These are phyloP conservation scores for Aspergillus indologenus DNA, from an alignment of 495 filamentous ascomycete genomes.

Conservation along the genomic window DNA sequence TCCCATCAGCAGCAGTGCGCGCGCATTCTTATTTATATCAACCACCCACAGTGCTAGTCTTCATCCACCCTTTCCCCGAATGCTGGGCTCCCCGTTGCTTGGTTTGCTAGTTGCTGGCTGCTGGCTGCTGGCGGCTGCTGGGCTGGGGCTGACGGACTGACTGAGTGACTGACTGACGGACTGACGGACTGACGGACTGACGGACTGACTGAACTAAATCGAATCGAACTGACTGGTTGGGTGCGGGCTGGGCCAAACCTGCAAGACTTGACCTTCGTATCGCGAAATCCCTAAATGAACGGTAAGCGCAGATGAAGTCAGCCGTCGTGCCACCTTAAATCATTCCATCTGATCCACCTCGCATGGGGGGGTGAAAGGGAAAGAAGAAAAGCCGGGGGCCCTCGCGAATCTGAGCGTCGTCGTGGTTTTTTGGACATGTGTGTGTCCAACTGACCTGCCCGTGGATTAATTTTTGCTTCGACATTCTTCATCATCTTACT, in stretches of 20 bases:
- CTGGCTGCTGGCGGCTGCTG: not conserved
- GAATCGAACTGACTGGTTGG: not conserved
- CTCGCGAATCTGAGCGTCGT: no score
- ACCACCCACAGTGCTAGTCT: not conserved
- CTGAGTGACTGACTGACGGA: no score
- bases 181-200: not conserved
- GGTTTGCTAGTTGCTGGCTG: no score
- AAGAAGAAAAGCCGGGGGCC: not conserved
- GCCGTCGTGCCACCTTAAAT: constrained; percentile 44
- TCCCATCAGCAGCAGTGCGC: not conserved
- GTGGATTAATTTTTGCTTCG: not conserved
- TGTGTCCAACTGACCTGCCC: constrained; percentile 20
- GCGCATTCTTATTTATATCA: constrained; percentile 17
- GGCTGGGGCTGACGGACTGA: not conserved
- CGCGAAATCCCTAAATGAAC: constrained; percentile 31
- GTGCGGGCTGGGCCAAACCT: not conserved
- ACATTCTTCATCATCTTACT: constrained; percentile 13
- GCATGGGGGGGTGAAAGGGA: constrained; percentile 26
- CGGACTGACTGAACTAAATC: no score
- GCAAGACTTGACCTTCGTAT: constrained; percentile 31
- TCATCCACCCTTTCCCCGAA: not conserved
- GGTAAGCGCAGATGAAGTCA: constrained; percentile 42
- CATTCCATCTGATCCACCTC: constrained; percentile 44
- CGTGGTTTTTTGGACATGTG: not conserved
- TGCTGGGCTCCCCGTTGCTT: not conserved